phyloP scores from a whole-genome alignment of 2,329 filamentous ascomycete species.

The Colletotrichum melonis region DNA sequence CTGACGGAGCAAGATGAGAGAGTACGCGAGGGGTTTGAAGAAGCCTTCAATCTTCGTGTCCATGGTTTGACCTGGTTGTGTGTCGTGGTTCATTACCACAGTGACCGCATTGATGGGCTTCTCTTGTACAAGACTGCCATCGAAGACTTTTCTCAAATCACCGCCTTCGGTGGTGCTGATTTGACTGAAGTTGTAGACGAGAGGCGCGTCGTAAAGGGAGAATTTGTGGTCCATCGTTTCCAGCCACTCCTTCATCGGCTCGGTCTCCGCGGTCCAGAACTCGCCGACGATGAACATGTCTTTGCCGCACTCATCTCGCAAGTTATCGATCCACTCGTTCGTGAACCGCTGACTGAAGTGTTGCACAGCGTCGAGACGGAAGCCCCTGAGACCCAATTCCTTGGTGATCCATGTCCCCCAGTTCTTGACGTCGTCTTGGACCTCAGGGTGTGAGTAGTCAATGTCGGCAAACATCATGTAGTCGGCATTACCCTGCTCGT shows the following conservation, averaged over 20 bases:
- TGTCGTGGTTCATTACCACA: constrained; percentile 79
- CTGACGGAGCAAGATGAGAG: constrained; percentile 73
- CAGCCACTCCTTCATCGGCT: constrained; percentile 44
- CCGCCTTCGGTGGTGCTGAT: constrained; percentile 65
- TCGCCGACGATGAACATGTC: constrained; percentile 50
- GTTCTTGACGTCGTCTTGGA: constrained; percentile 69
- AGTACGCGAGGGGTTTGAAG: constrained; percentile 80
- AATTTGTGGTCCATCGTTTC: constrained; percentile 66
- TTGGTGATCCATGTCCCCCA: constrained; percentile 76
- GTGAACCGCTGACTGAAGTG: constrained; percentile 76
- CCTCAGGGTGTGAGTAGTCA: constrained; percentile 72
- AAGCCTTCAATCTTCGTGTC: constrained; percentile 69
- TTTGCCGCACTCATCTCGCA: constrained; percentile 57
- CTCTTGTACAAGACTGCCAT: constrained; percentile 63
- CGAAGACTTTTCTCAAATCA: constrained; percentile 72
- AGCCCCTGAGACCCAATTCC: constrained; percentile 69
- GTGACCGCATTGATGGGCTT: constrained; percentile 57
- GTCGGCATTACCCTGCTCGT: constrained; percentile 73
- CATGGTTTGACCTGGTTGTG: constrained; percentile 53
- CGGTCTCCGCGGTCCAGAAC: constrained; percentile 49
- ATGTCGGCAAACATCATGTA: constrained; percentile 80
- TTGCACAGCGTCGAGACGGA: constrained; percentile 78
- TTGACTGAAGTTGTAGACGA: constrained; percentile 74
- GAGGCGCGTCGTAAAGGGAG: constrained; percentile 73
- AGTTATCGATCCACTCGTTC: constrained; percentile 67